A percentile compares a stretch with the other conserved stretches of the same genome.
phyloP scores from a whole-genome alignment of 805 yeast species.

The Zygosaccharomyces kombuchaensis region DNA sequence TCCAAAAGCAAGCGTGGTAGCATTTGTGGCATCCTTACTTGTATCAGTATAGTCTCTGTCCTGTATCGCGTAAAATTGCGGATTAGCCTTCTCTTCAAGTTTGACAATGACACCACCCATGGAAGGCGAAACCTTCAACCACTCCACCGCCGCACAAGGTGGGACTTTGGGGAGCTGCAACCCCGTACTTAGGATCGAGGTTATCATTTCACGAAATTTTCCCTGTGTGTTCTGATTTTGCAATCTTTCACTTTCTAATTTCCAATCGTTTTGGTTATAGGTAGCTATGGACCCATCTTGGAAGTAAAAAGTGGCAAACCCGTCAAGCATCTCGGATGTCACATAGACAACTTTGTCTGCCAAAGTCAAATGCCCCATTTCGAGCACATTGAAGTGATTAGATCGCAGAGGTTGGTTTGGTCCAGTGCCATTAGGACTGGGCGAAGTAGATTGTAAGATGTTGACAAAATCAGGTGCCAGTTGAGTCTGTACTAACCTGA shows the following conservation, averaged over 20 bases:
- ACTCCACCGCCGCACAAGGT: conserved; percentile 23
- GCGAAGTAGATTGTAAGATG: conserved; percentile 8
- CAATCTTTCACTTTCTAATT: conserved; percentile 24
- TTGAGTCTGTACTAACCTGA: conserved; percentile 18
- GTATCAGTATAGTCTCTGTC: conserved; percentile 17
- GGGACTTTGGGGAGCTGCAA: conserved; percentile 26
- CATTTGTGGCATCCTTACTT: conserved; percentile 23
- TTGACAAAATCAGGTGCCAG: conserved; percentile 22
- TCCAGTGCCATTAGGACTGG: background rate
- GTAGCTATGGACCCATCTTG: conserved; percentile 24
- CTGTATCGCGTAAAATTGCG: conserved; percentile 21
- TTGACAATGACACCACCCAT: conserved; percentile 32
- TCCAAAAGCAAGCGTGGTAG: conserved; percentile 34
- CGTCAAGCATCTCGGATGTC: conserved; percentile 29
- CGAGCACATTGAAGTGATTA: conserved; percentile 17
- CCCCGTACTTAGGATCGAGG: conserved; percentile 32
- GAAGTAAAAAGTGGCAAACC: conserved; percentile 25
- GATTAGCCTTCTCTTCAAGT: conserved; percentile 13
- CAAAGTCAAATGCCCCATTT: conserved; percentile 14
- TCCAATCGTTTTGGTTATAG: conserved; percentile 29
- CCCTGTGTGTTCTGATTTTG: conserved; percentile 20
- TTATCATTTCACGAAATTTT: conserved; percentile 26
- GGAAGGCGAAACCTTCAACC: conserved; percentile 34
- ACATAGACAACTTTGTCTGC: conserved; percentile 20
- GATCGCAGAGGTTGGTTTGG: conserved; percentile 15